phyloP scores from a whole-genome alignment of 2,329 filamentous ascomycete genomes.

The Colletotrichum costaricense region DNA sequence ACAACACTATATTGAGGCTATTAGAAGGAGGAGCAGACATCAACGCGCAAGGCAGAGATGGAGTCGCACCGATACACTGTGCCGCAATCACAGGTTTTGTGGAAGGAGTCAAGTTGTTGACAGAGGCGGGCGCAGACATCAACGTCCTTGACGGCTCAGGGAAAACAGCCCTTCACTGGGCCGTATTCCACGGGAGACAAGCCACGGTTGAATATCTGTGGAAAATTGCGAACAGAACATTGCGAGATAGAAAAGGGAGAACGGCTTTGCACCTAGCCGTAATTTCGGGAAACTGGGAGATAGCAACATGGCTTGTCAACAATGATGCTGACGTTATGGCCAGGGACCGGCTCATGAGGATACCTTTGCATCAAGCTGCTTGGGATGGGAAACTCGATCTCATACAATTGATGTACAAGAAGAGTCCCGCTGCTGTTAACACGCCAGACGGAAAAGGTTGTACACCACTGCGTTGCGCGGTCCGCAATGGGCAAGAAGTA shows the following conservation, averaged over 20 bases:
- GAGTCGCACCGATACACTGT: background rate
- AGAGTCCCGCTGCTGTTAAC: too few species aligned
- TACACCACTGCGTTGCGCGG: too few species aligned
- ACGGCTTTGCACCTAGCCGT: background rate
- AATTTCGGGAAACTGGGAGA: too few species aligned
- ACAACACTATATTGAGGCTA: background rate
- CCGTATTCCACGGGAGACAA: background rate
- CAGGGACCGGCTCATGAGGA: too few species aligned
- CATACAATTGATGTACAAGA: too few species aligned
- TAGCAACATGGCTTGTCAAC: rapidly evolving
- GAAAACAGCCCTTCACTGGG: background rate
- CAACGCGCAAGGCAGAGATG: background rate
- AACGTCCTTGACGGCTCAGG: background rate
- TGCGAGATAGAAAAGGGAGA: background rate
- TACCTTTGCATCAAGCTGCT: too few species aligned
- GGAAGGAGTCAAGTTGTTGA: background rate
- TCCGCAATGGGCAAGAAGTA: too few species aligned
- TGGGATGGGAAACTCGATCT: too few species aligned
- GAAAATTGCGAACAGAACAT: background rate
- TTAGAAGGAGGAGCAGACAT: background rate
- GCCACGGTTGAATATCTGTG: background rate
- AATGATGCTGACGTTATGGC: too few species aligned
- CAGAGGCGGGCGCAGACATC: background rate
- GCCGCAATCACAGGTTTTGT: background rate
- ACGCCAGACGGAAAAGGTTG: rapidly evolving